phyloP scores from a whole-genome alignment of 345 rosid genomes.

The Microcos paniculata region DNA sequence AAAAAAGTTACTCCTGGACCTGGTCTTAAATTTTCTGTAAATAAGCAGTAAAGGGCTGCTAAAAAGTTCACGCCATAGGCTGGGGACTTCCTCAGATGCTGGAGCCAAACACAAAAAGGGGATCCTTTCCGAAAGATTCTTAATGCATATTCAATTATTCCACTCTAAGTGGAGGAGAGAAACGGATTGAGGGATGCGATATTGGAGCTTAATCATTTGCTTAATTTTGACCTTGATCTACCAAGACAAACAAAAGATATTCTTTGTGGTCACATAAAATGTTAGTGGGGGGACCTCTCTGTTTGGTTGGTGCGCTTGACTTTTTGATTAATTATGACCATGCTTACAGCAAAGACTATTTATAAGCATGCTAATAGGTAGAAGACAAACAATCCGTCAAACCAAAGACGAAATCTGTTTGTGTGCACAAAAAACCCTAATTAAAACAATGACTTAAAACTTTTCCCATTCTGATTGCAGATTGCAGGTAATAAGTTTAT shows the following conservation, averaged over 20 bases:
- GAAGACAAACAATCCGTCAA: not conserved
- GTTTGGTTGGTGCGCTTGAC: constrained; percentile 33
- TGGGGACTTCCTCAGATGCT: constrained; percentile 40
- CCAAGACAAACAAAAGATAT: constrained; percentile 12
- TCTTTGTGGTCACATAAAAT: not conserved
- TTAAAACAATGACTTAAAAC: not conserved
- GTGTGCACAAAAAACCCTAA: too few relatives aligned
- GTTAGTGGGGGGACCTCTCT: constrained; percentile 29
- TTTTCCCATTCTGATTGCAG: not conserved
- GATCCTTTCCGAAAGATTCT: constrained; percentile 13
- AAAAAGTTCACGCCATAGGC: constrained; percentile 5
- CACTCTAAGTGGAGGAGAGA: constrained; percentile 8
- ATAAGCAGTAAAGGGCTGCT: not conserved
- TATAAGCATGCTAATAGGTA: not conserved
- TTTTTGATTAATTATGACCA: constrained; percentile 12
- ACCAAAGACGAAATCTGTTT: not conserved
- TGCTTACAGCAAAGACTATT: not conserved
- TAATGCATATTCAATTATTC: not conserved
- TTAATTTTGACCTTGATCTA: constrained; percentile 27
- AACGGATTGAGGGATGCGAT: constrained; percentile 6
- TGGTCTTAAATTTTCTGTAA: not conserved
- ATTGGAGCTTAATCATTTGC: constrained; percentile 18
- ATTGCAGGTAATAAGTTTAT: too few relatives aligned
- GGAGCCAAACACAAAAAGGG: constrained; percentile 41
- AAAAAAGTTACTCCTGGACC: too few relatives aligned